Base-by-base conservation (phyloP, 2,329 filamentous ascomycete species). In the Verticillium klebahnii region DNA sequence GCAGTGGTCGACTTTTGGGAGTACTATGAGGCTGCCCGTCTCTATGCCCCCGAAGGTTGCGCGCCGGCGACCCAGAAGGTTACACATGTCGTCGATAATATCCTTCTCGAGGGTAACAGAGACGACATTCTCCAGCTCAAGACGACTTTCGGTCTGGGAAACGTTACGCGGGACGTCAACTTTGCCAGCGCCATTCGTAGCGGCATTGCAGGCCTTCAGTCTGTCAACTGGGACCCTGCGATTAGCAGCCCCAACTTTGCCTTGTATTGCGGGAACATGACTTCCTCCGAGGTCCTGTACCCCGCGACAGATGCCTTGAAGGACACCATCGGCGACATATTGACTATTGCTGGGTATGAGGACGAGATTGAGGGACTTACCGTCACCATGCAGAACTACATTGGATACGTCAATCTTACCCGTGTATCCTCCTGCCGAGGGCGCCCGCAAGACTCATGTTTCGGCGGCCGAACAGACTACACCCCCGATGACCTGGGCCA, bases 1-100 rank as follows among this genome's bases (percentile, higher is more conserved):
- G 91, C 91, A 3, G 89, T 95, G 61, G 87, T 86, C 66, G 90
- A 95, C 67, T 94, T 88, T 74, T 94, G 90, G 82, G 71, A 83
- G 68, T 86, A 86, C 67, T 80, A 73, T 50, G 82, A 85, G 67
- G 83, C 82, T 0, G 79, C 80, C 0, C 76, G 79, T 1, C 69
- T 79, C 14, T 85, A 76, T 61, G 77, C 77, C 0, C 83, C 83
- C 68, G 74, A 80, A 0, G 82, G 85, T 36, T 95, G 92, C 70
- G 82, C 93, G 39, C 75, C 78, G 1, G 82, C 82, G 1, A 88
- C 87, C 0, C 86, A 90, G 69, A 87, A 78, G 63, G 69, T 85
- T 12, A 82, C 79, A 0, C 72, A 82, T 55, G 71, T 82, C 6
- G 70, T 85, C 25, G 84, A 86, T 69, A 79, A 76, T 52, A 81